Percentiles rank a stretch among this genome's conserved stretches.
Evolutionary conservation across 352 stramenopile species (phyloP).

Genomic region (Globisporangium perplexum): DNA sequence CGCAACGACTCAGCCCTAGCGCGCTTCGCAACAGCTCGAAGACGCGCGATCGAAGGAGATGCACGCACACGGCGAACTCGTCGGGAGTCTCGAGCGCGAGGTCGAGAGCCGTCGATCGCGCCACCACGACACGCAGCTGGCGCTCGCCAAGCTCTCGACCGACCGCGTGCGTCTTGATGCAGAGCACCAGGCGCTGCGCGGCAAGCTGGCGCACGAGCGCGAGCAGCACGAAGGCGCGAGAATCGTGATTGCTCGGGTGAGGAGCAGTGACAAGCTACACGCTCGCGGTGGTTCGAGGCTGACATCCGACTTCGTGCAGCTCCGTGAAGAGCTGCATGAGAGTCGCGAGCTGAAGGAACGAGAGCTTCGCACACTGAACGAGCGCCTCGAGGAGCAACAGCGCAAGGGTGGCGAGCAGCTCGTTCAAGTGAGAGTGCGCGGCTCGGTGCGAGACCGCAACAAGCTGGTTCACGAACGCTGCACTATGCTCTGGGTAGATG

Average conservation of each 20-base stretch:
- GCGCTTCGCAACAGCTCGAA: slow-evolving; percentile 23
- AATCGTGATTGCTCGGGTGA: background rate
- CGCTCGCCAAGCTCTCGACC: slow-evolving; percentile 32
- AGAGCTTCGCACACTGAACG: slow-evolving; percentile 6
- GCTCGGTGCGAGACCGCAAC: background rate
- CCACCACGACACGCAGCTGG: slow-evolving; percentile 31
- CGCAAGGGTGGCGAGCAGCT: background rate
- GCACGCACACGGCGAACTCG: slow-evolving; percentile 30
- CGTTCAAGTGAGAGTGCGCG: slow-evolving; percentile 2
- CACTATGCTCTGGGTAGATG: background rate
- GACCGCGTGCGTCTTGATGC: slow-evolving; percentile 43
- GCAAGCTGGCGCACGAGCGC: slow-evolving; percentile 12
- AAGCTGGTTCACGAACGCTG: background rate
- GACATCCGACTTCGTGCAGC: background rate
- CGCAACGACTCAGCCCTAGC: background rate
- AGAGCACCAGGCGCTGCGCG: slow-evolving; percentile 13
- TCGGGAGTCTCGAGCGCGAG: slow-evolving; percentile 29
- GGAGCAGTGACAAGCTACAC: background rate
- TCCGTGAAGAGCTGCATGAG: slow-evolving; percentile 9
- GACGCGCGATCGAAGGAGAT: slow-evolving; percentile 41
- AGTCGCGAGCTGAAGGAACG: slow-evolving; percentile 14
- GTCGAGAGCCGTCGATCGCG: slow-evolving; percentile 14
- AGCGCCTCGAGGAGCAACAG: slow-evolving; percentile 3
- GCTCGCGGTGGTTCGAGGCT: background rate
- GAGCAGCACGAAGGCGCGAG: slow-evolving; percentile 5